Conservation (phyloP, 805 yeast species). For the Candida montana region DNA sequence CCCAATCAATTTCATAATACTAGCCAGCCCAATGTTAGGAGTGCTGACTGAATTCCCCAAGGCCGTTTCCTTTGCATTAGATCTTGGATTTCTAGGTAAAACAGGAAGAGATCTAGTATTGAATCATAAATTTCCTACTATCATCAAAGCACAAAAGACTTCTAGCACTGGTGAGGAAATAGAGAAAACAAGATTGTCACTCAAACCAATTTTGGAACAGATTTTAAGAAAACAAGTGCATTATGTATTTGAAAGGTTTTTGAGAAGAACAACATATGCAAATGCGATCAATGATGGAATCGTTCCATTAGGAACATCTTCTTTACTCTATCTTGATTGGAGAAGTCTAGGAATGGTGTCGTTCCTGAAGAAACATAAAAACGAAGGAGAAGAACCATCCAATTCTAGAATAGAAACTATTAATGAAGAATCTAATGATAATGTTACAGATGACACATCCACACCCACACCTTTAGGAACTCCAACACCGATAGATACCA, state of each 20-base stretch:
- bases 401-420: not conserved
- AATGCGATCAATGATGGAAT: conserved; percentile 91
- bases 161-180: not conserved
- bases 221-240: conserved; percentile 76
- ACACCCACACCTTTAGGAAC: not conserved
- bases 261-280: conserved; percentile 77
- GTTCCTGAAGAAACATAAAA: not conserved
- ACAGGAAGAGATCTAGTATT: conserved; percentile 90
- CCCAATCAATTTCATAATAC: conserved; percentile 73
- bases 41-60: conserved; percentile 83
- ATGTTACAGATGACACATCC: not conserved
- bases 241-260: conserved; percentile 53
- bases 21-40: conserved; percentile 90
- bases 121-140: conserved; percentile 31
- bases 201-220: conserved; percentile 64
- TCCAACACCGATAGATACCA: too few species aligned
- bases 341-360: conserved; percentile 54
- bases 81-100: conserved; percentile 84
- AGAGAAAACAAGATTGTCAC: conserved; percentile 15
- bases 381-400: not conserved
- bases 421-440: not conserved
- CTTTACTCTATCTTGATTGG: conserved; percentile 83
- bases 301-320: conserved; percentile 88
- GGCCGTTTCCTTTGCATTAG: conserved; percentile 76
- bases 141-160: conserved; percentile 11